phyloP scores from a whole-genome alignment of 352 stramenopile species.

The Saprolegnia parasitica region DNA sequence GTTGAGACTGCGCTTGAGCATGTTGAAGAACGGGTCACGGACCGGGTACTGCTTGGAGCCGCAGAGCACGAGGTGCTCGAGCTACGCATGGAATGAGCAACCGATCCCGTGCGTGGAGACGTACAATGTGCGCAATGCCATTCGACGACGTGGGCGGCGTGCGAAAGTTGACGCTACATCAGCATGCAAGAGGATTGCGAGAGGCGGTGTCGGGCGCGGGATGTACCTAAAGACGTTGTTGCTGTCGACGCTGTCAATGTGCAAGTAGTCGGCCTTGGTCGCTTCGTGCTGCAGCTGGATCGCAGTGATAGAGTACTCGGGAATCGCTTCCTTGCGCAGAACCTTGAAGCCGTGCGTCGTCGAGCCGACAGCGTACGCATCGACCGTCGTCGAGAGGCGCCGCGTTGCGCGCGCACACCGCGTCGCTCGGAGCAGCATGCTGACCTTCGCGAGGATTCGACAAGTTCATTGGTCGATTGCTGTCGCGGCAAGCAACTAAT shows the following conservation, averaged over 20 bases:
- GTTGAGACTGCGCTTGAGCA: slow-evolving; percentile 97
- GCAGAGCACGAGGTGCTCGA: slow-evolving; percentile 95
- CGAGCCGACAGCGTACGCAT: slow-evolving; percentile 39
- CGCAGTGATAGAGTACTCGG: slow-evolving; percentile 79
- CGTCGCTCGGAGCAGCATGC: not conserved
- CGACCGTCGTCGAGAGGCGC: not conserved
- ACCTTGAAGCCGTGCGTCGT: slow-evolving; percentile 73
- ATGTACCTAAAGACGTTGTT: slow-evolving; percentile 80
- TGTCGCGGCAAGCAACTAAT: no score
- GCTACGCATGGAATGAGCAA: slow-evolving; percentile 17
- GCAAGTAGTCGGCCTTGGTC: slow-evolving; percentile 75
- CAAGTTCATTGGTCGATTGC: not conserved
- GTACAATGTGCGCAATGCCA: slow-evolving; percentile 94
- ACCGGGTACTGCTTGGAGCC: slow-evolving; percentile 95
- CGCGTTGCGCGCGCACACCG: not conserved
- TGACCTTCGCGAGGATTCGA: slow-evolving; percentile 15
- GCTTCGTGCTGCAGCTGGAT: slow-evolving; percentile 64
- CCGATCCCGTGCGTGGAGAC: not conserved
- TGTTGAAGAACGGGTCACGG: slow-evolving; percentile 99
- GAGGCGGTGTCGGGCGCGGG: not conserved
- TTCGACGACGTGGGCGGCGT: slow-evolving; percentile 95
- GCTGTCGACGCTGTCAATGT: slow-evolving; percentile 73
- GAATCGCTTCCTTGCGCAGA: slow-evolving; percentile 39
- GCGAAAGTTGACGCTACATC: slow-evolving; percentile 94
- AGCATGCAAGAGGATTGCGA: slow-evolving; percentile 12